These are phyloP conservation scores for Arthroderma sp. DNA, from an alignment of 2,329 filamentous ascomycete genomes.

Conservation along the genomic window DNA sequence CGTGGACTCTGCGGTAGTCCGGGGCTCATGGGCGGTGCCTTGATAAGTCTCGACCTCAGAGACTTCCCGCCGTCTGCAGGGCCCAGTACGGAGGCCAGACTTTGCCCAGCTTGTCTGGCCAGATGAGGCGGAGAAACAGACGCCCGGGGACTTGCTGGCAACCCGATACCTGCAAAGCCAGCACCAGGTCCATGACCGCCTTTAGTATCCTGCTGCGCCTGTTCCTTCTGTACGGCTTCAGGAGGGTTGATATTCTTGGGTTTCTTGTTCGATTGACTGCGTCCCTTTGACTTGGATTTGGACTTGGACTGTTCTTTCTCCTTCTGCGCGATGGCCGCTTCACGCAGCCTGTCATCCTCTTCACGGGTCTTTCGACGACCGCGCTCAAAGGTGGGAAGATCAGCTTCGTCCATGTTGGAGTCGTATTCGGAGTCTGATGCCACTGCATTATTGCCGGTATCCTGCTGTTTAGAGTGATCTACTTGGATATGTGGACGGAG, in stretches of 20 bases:
- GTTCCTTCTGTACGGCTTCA: conserved; percentile 13
- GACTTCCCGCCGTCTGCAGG: conserved; percentile 12
- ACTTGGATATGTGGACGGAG: conserved; percentile 36
- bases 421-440: conserved; percentile 75
- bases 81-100: conserved; percentile 25
- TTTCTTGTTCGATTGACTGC: conserved; percentile 63
- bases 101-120: conserved; percentile 16
- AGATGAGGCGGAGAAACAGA: conserved; percentile 21
- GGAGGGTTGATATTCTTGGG: conserved; percentile 44
- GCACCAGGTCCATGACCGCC: neutral
- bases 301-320: conserved; percentile 47
- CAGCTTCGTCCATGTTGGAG: conserved; percentile 58
- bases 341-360: conserved; percentile 71
- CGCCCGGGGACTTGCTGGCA: conserved; percentile 11
- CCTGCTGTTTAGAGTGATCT: conserved; percentile 35
- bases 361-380: conserved; percentile 75
- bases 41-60: conserved; percentile 20
- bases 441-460: neutral
- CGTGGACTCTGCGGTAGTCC: conserved; percentile 52
- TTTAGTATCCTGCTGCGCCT: conserved; percentile 14
- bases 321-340: conserved; percentile 48
- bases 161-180: conserved; percentile 26
- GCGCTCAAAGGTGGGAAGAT: conserved; percentile 45
- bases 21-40: conserved; percentile 46
- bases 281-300: conserved; percentile 16